Evolutionary conservation across 1,284 basidiomycete genomes (phyloP).

Genomic region (Porogramme epimiltina): DNA sequence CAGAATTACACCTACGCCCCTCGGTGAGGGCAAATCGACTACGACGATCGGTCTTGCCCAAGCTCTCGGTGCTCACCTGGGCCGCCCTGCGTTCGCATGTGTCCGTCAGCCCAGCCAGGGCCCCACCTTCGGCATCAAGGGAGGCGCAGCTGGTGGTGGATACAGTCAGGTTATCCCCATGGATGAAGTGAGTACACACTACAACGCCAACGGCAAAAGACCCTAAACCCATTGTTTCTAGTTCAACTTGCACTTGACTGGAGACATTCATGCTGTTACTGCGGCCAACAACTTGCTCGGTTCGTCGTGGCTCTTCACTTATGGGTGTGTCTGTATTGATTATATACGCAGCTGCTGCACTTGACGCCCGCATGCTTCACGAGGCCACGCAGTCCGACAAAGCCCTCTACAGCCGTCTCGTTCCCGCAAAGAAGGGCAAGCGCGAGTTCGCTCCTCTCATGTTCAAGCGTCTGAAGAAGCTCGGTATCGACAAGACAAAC

Average conservation of each 20-base stretch:
- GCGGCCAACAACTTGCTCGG: conserved; percentile 97
- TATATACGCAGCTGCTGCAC: conserved; percentile 76
- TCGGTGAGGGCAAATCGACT: conserved; percentile 98
- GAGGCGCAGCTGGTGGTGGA: conserved; percentile 97
- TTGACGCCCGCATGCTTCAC: conserved; percentile 98
- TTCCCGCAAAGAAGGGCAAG: conserved; percentile 93
- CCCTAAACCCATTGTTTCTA: conserved; percentile 27
- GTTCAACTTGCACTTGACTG: conserved; percentile 96
- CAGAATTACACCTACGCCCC: conserved; percentile 96
- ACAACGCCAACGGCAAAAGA: neutral
- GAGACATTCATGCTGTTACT: conserved; percentile 97
- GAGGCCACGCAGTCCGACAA: conserved; percentile 96
- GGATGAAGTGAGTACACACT: conserved; percentile 76
- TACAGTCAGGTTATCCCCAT: conserved; percentile 99
- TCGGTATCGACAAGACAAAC: conserved; percentile 94
- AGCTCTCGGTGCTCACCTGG: conserved; percentile 93
- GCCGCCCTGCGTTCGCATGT: conserved; percentile 93
- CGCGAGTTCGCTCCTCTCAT: conserved; percentile 96
- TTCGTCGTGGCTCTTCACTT: conserved; percentile 30
- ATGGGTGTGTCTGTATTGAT: neutral
- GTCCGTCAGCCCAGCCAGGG: conserved; percentile 99
- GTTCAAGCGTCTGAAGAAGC: conserved; percentile 93
- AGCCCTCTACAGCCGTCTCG: conserved; percentile 90
- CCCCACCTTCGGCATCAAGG: conserved; percentile 99
- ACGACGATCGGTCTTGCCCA: conserved; percentile 98